Conservation (phyloP, 306 rosid species). For the Cicer bijugum region DNA sequence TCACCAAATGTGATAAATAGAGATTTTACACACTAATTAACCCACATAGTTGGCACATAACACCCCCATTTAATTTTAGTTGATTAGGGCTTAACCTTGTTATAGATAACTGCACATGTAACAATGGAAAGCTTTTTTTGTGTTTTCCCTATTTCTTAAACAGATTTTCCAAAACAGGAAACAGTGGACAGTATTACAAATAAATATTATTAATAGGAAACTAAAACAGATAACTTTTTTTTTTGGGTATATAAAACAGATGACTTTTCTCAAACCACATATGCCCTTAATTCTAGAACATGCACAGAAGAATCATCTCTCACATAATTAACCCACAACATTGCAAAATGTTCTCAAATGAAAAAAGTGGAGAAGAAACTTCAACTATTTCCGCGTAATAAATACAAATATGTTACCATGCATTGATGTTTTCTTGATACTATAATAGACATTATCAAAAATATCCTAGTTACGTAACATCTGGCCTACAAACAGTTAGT, state of each 20-base stretch:
- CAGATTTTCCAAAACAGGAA: neutral
- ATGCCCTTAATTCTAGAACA: slow-evolving; percentile 2
- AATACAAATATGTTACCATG: too few relatives aligned
- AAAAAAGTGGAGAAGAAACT: slow-evolving; percentile 9
- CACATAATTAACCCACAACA: neutral
- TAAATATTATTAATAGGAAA: slow-evolving; percentile 6
- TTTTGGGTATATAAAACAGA: neutral
- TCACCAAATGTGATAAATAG: too few relatives aligned
- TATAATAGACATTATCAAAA: neutral
- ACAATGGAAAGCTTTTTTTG: too few relatives aligned
- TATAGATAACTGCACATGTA: too few relatives aligned
- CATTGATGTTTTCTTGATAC: too few relatives aligned
- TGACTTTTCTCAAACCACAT: neutral
- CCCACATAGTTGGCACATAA: too few relatives aligned
- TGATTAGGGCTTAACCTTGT: too few relatives aligned
- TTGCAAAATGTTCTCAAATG: slow-evolving; percentile 8
- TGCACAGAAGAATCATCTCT: neutral
- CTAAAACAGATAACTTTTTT: neutral
- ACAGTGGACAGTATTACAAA: neutral
- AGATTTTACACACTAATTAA: too few relatives aligned
- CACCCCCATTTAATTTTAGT: too few relatives aligned
- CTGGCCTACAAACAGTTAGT: slow-evolving; percentile 33
- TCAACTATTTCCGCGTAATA: neutral
- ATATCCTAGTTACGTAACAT: slow-evolving; percentile 14
- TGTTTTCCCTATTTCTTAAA: too few relatives aligned